Base-by-base conservation (phyloP, 129 eudicot genomes). In the Heracleum sosnowskyi region DNA sequence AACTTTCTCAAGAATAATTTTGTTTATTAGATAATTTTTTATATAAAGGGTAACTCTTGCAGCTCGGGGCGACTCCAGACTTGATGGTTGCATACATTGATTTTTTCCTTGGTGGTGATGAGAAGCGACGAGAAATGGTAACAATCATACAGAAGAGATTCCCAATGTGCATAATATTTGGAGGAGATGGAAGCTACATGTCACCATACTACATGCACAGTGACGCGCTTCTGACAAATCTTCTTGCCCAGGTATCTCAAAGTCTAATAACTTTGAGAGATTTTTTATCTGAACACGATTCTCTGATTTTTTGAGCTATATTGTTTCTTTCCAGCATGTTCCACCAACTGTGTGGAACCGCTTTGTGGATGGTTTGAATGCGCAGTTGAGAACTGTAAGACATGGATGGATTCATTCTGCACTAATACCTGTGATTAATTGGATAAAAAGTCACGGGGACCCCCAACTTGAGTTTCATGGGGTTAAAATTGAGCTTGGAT, bases 111-210 rank as follows among this genome's bases (percentile, higher is more conserved):
- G 97, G 97, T 75, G 97, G 97, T 36, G 97, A 92, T 85, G 97
- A 92, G 86, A 92, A 88, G 81, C 92, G 90, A 66, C 55, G 85
- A 78, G 96, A 92, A 80, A 85, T 89, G 80, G 97, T 88, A 74
- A 44, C 91, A 78, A 92, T 90, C 76, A 90, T 92, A 80, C 96
- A 92, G 85, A 92, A 89, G 81, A 88, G 97, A 82, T 92, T 92
- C 83, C 97, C 97, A 69, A 92, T 92, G 95, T 86, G 92, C 90
- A 88, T 92, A 69, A 73, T 92, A 77, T 92, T 92, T 85, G 97
- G 97, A 31, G 97, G 97, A 78, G 87, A 89, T 80, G 97, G 97
- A 78, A 89, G 92, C 84, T 92, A 92, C 77, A 92, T 92, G 97
- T 86, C 97, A 41, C 96, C 97, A 36, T 92, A 89, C 86, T 80